These are phyloP conservation scores for Hypericum androsaemum DNA, from an alignment of 345 rosid species.

Conservation along the genomic window DNA sequence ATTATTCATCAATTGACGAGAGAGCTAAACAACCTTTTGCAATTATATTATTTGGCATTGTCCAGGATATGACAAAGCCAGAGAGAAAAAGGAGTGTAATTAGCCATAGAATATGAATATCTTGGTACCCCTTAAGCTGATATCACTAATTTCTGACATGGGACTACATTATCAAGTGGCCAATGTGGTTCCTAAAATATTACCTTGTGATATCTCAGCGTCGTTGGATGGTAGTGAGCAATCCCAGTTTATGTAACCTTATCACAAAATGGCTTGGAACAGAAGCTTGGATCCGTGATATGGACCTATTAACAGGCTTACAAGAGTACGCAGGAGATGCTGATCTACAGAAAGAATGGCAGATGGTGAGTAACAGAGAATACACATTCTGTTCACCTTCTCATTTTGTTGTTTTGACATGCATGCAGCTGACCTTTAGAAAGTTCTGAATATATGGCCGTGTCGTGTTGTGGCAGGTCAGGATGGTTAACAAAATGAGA, in stretches of 20 bases:
- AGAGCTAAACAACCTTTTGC: too few species aligned
- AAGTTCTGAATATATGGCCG: slow-evolving; percentile 2
- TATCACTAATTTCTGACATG: background rate
- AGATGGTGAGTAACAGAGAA: slow-evolving; percentile 18
- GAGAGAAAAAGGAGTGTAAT: too few species aligned
- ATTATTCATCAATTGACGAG: too few species aligned
- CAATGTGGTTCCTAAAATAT: slow-evolving; percentile 11
- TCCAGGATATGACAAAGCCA: too few species aligned
- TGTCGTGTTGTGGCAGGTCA: slow-evolving; percentile 20
- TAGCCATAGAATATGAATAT: too few species aligned
- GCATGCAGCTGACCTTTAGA: slow-evolving; percentile 2
- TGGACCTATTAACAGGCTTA: slow-evolving; percentile 36
- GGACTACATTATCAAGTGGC: too few species aligned
- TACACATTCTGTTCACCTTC: too few species aligned
- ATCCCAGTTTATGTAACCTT: slow-evolving; percentile 37
- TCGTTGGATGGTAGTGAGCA: slow-evolving; percentile 48
- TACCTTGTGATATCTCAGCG: slow-evolving; percentile 28
- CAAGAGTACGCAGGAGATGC: slow-evolving; percentile 27
- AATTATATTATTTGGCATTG: too few species aligned
- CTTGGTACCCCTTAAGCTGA: background rate
- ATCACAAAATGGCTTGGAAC: slow-evolving; percentile 47
- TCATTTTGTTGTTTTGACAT: background rate
- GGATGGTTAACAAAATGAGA: slow-evolving; percentile 37
- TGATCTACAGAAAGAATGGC: slow-evolving; percentile 34
- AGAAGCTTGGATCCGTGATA: slow-evolving; percentile 40